Evolutionary conservation across 371 early-diverging fungal species (phyloP), one percentile per base, ranked within the genome.

Genomic region (Dichotomocladium elegans): DNA sequence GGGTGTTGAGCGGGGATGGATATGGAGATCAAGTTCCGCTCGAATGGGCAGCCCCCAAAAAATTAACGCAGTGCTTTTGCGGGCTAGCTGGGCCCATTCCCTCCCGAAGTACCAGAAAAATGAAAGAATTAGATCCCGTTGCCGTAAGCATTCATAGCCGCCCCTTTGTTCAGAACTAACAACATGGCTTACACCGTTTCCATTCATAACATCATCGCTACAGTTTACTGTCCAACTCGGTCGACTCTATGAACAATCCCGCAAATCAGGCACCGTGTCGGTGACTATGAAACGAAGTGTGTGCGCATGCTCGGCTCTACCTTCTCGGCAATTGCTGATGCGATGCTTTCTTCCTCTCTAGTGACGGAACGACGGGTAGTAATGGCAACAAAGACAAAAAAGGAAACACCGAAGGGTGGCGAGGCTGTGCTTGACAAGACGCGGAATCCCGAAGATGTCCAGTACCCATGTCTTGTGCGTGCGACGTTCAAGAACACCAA

Each of bases 211-310:
- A n/a, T 12, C 21, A 30, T 30, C 6, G 24, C 15, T 47, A 24
- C 52, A 72, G 73, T 73, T 73, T 51, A 74, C 77, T 8, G 70
- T 73, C 29, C 72, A 73, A 52, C 60, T 74, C n/a, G 77, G 71
- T 25, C 60, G 60, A 33, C 61, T 77, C 33, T 77, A 73, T 43
- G 68, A 73, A 58, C 58, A 58, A 45, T 61, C 74, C 24, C 60
- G 60, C 42, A 50, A 52, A 51, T 50, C 68, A 51, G 74, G 77
- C 58, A 68, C 61, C 8, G 77, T 73, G 7, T 52, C 64, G 28
- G 74, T 74, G 5, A 77, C 73, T 33, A 73, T 74, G 72, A 77
- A 74, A 52, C 53, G 74, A 73, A 70, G 73, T 73, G 73, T 62
- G 51, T 17, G 11, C 6, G 17, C 11, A 42, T 47, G 19, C 27